Conservation (phyloP, 2,329 filamentous ascomycete species). For the Lasiodiplodia theobromae region DNA sequence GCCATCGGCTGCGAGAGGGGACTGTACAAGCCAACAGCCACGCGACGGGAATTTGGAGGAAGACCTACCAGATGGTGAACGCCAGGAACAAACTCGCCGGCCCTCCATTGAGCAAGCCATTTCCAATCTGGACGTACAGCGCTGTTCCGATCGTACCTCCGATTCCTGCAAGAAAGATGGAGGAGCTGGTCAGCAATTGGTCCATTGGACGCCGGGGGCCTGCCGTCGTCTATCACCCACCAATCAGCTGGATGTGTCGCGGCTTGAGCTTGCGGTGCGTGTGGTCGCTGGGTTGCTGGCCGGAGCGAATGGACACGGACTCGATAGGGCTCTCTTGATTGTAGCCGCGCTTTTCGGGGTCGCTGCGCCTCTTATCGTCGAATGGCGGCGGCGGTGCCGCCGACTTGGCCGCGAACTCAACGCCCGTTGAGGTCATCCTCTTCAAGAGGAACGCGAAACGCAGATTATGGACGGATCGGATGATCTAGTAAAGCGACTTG, state of each 20-base stretch:
- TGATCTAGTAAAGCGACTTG: slow-evolving; percentile 40
- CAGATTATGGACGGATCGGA: background rate
- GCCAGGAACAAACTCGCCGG: slow-evolving; percentile 56
- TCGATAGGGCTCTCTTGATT: slow-evolving; percentile 33
- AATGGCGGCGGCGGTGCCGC: slow-evolving; percentile 33
- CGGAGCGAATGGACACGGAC: slow-evolving; percentile 16
- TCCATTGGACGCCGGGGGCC: background rate
- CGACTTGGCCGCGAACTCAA: slow-evolving; percentile 36
- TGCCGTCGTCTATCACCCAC: slow-evolving; percentile 31
- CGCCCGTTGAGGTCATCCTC: slow-evolving; percentile 45
- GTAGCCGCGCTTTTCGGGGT: slow-evolving; percentile 39
- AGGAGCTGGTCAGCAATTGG: slow-evolving; percentile 5
- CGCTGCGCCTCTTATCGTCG: slow-evolving; percentile 35
- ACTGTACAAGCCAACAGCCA: background rate
- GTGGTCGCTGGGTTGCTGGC: slow-evolving; percentile 37
- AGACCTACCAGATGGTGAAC: slow-evolving; percentile 52
- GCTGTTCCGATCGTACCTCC: slow-evolving; percentile 58
- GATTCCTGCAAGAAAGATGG: slow-evolving; percentile 35
- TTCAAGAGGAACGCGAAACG: background rate
- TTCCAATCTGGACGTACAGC: slow-evolving; percentile 56
- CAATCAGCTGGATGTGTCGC: slow-evolving; percentile 57
- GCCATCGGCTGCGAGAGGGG: no score
- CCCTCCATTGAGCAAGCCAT: slow-evolving; percentile 55
- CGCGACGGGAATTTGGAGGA: background rate
- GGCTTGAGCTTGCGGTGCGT: slow-evolving; percentile 56